phyloP scores from a whole-genome alignment of 148 eudicot species.

The Cornus florida region DNA sequence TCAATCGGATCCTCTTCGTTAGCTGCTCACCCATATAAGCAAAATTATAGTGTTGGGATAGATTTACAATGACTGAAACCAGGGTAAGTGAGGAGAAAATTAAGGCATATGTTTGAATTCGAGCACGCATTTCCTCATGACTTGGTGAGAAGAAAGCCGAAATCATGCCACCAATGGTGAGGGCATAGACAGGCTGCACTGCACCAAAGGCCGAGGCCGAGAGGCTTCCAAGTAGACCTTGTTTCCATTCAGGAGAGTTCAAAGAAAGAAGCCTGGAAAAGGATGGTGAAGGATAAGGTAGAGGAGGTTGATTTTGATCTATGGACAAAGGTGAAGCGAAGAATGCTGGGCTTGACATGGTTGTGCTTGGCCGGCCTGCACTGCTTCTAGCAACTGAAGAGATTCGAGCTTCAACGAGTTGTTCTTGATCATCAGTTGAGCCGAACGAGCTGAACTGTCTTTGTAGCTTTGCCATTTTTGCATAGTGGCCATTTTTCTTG shows the following conservation, averaged over 20 bases:
- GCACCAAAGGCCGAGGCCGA: conserved; percentile 74
- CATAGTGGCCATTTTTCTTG: conserved; percentile 58
- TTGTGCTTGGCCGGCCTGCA: conserved; percentile 52
- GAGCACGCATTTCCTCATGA: conserved; percentile 64
- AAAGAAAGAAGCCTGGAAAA: conserved; percentile 57
- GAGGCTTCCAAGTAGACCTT: conserved; percentile 66
- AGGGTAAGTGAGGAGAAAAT: conserved; percentile 63
- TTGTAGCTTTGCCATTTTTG: conserved; percentile 69
- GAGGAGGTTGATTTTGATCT: conserved; percentile 10
- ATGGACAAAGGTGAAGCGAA: conserved; percentile 35
- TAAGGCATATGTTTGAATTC: conserved; percentile 55
- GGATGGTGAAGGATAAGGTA: conserved; percentile 34
- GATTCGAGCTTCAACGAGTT: conserved; percentile 14
- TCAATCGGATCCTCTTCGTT: conserved; percentile 67
- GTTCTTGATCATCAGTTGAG: conserved; percentile 33
- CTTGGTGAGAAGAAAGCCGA: conserved; percentile 62
- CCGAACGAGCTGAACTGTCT: conserved; percentile 45
- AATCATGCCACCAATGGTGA: conserved; percentile 89
- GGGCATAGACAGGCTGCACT: conserved; percentile 86
- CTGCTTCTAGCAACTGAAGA: conserved; percentile 53
- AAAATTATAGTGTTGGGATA: conserved; percentile 68
- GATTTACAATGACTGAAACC: conserved; percentile 58
- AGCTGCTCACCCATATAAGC: conserved; percentile 81
- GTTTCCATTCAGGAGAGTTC: conserved; percentile 82
- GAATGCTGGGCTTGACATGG: conserved; percentile 56